Base-by-base conservation (phyloP, 2,329 filamentous ascomycete genomes). In the Ophiostoma quercus region DNA sequence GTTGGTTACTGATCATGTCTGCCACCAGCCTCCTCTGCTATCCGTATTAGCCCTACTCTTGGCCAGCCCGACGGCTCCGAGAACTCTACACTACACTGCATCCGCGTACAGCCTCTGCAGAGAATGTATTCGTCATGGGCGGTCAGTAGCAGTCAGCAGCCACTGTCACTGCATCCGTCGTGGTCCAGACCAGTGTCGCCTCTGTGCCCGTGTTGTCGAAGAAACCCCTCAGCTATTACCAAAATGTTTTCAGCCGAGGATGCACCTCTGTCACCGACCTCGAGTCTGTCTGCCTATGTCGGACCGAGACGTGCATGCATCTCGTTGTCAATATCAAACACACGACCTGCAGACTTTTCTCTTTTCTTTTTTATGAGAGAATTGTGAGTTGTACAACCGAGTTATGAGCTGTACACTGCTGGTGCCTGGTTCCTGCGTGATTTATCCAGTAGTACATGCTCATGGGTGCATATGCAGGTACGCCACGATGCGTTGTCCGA, bases 401-500 rank as follows among this genome's bases (percentile, higher is more conserved):
- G 12, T 16, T n/a, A 6, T 22, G 22, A 54, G n/a, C 19, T 54
- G 47, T 54, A 22, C 47, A 54, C 9, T 14, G 11, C 39, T 29
- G 25, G 62, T 66, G 37, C 63, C 63, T 66, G 63, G 63, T 66
- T 22, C 63, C 63, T 66, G 63, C 62, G 32, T 25, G n/a, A 41
- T 67, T 47, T 43, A 41, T 39, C 12, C 16, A 66, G 63, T 34
- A 63, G 29, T 63, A 65, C 39, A 43, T 34, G 25, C 25, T 47
- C 43, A 47, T 47, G 43, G 43, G 7, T 66, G n/a, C 37, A 66
- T 41, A 66, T 66, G 65, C 65, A 66, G 65, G 65, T 19, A 66
- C 65, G 65, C 65, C 65, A 66, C 39, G 62, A 65, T 65, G 62
- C n/a, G 62, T 65, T 65, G 62, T 65, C 62, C 32, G 32, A 29